A percentile compares a stretch with the other conserved stretches of the same genome.
Evolutionary conservation across 257 asterid genomes (phyloP).

Genomic region (Salvia miltiorrhiza): DNA sequence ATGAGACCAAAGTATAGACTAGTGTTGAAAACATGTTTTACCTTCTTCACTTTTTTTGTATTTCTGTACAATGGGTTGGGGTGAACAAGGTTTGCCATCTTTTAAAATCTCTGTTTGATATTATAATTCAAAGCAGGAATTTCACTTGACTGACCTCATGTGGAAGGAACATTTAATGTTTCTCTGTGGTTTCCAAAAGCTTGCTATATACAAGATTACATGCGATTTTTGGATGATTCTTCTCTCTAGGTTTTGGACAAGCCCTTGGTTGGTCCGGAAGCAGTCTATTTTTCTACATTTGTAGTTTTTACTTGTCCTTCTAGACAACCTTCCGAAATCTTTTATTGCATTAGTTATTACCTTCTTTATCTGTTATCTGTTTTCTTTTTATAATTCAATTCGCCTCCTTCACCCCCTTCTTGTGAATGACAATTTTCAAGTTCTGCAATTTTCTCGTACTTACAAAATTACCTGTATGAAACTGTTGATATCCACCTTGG

Average conservation of each 20-base stretch:
- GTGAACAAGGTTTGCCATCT: background rate
- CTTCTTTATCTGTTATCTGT: too few species aligned
- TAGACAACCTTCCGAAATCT: too few species aligned
- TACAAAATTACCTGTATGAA: constrained; percentile 6
- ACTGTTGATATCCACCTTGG: background rate
- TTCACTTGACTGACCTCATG: background rate
- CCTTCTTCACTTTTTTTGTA: background rate
- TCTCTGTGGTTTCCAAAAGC: background rate
- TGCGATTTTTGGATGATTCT: background rate
- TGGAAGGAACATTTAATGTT: background rate
- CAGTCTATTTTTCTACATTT: background rate
- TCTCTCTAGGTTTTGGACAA: background rate
- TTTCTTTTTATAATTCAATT: too few species aligned
- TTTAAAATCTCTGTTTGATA: background rate
- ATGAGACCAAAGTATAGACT: background rate
- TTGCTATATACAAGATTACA: constrained; percentile 3
- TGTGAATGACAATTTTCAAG: too few species aligned
- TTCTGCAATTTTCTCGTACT: constrained; percentile 15
- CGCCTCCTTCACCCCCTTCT: too few species aligned
- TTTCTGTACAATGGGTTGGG: background rate
- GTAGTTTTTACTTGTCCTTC: background rate
- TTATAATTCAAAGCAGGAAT: background rate
- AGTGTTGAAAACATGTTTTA: background rate
- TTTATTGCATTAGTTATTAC: too few species aligned
- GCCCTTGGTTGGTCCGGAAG: background rate